Percentiles rank a stretch among this genome's conserved stretches.
phyloP scores from a whole-genome alignment of 192 early-diverging fungal species.

The Gonapodya sp. region DNA sequence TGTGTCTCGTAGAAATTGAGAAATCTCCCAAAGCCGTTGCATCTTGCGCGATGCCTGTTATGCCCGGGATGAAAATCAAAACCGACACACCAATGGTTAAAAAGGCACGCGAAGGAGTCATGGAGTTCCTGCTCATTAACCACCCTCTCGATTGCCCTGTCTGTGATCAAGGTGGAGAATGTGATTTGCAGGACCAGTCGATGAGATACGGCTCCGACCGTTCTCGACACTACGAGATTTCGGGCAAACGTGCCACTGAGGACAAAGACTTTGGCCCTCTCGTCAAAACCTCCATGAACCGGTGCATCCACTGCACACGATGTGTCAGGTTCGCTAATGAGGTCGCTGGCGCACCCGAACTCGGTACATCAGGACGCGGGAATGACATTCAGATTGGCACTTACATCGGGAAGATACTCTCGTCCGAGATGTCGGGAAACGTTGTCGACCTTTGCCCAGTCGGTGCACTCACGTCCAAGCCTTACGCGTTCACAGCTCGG shows the following conservation, averaged over 20 bases:
- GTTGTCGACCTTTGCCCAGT: slow-evolving; percentile 97
- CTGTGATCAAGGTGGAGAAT: slow-evolving; percentile 99
- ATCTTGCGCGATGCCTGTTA: slow-evolving; percentile 95
- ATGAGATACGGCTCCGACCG: slow-evolving; percentile 93
- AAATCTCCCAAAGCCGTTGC: slow-evolving; percentile 92
- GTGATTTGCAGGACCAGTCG: slow-evolving; percentile 96
- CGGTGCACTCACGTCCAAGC: slow-evolving; percentile 93
- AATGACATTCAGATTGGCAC: slow-evolving; percentile 98
- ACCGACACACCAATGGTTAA: slow-evolving; percentile 90
- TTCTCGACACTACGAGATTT: slow-evolving; percentile 71
- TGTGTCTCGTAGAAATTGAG: slow-evolving; percentile 98
- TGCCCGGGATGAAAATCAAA: slow-evolving; percentile 94
- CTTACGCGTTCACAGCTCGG: slow-evolving; percentile 84
- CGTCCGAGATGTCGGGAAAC: slow-evolving; percentile 94
- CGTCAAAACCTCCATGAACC: slow-evolving; percentile 92
- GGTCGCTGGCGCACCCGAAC: slow-evolving; percentile 87
- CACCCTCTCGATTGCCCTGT: slow-evolving; percentile 98
- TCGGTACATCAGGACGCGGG: slow-evolving; percentile 91
- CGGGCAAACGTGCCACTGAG: slow-evolving; percentile 89
- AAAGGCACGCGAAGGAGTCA: slow-evolving; percentile 84
- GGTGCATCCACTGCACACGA: slow-evolving; percentile 99
- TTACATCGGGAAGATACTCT: slow-evolving; percentile 79
- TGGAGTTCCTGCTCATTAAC: slow-evolving; percentile 86
- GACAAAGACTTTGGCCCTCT: slow-evolving; percentile 96
- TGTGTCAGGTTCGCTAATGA: slow-evolving; percentile 98